phyloP scores from a whole-genome alignment of 768 basidiomycete genomes.

The Gymnopilus dilepis region DNA sequence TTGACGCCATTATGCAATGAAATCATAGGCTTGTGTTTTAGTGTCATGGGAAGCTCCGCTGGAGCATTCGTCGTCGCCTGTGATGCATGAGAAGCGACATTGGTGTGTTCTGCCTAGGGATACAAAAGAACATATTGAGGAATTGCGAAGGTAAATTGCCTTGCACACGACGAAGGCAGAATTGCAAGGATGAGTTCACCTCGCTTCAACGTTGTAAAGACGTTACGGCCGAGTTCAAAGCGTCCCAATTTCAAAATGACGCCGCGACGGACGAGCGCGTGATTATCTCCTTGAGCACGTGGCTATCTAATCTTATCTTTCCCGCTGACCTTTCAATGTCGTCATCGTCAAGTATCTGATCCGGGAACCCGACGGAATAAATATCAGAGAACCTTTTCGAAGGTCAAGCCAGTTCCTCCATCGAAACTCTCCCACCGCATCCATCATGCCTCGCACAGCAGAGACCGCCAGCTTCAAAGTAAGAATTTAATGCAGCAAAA shows the following conservation, averaged over 20 bases:
- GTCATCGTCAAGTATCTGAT: slow-evolving; percentile 3
- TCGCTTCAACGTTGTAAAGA: no score
- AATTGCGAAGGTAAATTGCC: no score
- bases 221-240: no score
- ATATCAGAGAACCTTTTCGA: not conserved
- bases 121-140: no score
- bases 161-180: no score
- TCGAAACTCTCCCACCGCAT: slow-evolving; percentile 26
- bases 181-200: no score
- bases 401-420: not conserved
- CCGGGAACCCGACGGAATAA: not conserved
- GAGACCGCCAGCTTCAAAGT: slow-evolving; percentile 73
- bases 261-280: no score
- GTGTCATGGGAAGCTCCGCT: not conserved
- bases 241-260: no score
- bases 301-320: not conserved
- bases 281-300: not conserved
- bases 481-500: not conserved
- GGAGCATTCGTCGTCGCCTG: not conserved
- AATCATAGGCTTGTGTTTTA: slow-evolving; percentile 3
- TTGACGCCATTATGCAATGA: not conserved
- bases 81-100: no score
- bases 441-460: slow-evolving; percentile 61
- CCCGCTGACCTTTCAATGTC: not conserved
- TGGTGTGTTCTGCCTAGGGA: no score